Evolutionary conservation across 139 green algal genomes (phyloP), one percentile per base, ranked within the genome.

Genomic region (Chlorella sp.): DNA sequence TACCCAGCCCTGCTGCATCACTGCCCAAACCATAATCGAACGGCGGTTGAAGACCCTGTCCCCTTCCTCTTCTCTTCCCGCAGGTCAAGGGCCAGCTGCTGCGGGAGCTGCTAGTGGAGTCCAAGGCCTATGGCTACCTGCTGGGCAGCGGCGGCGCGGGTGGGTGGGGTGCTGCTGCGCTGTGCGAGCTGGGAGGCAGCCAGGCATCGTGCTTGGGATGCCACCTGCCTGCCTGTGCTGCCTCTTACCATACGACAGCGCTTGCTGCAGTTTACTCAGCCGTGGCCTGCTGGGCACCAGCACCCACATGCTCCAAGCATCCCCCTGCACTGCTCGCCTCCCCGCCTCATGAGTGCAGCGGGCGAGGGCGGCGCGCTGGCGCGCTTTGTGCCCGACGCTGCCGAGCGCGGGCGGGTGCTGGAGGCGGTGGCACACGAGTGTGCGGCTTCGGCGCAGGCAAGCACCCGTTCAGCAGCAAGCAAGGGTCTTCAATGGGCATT

Each of bases 361-460:
- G 71, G 73, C 20, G 85, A 89, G 41, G 83, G 88, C 26, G 89
- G 89, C 7, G 90, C 87, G 3, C 86, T 96, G 71, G 87, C 84
- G 1, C 75, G 82, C 15, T 94, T 94, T 80, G 82, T 95, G 60
- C 85, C 86, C 0, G 85, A 93, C 57, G 5, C 82, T 0, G 65
- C 85, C 28, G 87, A 95, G 83, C 85, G 93, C 12, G 75, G 87
- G 51, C 41, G 65, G 17, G 88, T 97, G 86, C 90, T 97, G 65
- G 91, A 94, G 71, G 87, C 91, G 3, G 92, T 97, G 4, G 94
- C 93, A 2, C 89, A 94, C 80, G 94, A 96, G 83, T 98, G 95
- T 70, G 89, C 95, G 62, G 85, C 91, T 38, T 47, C 57, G 2
- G 78, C 78, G 20, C 78, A 84, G 63, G 63, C 64, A n/a, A 38